Percentiles rank a stretch among this genome's conserved stretches.
Evolutionary conservation across 305 asterid species (phyloP).

Genomic region (Fraxinus greggii): DNA sequence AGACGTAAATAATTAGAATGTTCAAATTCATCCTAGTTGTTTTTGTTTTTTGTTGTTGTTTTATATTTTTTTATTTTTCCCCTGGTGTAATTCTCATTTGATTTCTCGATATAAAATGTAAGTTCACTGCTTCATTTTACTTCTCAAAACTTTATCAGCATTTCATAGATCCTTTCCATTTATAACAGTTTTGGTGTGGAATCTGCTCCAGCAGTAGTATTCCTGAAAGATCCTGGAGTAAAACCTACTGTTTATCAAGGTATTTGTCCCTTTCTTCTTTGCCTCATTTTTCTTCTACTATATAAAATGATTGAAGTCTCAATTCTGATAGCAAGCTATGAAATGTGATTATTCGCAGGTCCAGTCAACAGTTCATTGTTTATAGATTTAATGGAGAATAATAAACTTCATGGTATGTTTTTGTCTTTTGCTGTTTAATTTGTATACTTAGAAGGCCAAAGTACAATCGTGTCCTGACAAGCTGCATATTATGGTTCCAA

Average conservation of each 20-base stretch:
- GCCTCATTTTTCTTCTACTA: conserved; percentile 17
- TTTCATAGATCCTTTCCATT: conserved; percentile 18
- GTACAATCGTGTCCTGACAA: neutral
- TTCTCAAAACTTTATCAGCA: neutral
- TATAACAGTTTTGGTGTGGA: conserved; percentile 82
- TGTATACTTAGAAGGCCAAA: conserved; percentile 13
- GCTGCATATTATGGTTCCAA: conserved; percentile 6
- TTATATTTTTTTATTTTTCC: neutral
- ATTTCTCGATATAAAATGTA: neutral
- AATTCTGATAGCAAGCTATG: conserved; percentile 32
- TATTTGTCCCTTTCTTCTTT: conserved; percentile 24
- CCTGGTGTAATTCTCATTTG: neutral
- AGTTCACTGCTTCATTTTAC: conserved; percentile 7
- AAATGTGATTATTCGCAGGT: conserved; percentile 53
- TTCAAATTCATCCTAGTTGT: neutral
- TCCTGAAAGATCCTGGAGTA: conserved; percentile 88
- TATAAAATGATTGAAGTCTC: conserved; percentile 9
- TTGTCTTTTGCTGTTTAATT: conserved; percentile 14
- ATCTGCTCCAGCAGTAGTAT: conserved; percentile 89
- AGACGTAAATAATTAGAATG: neutral
- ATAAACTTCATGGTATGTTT: conserved; percentile 70
- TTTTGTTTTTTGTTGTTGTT: no score
- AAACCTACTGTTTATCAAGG: conserved; percentile 83
- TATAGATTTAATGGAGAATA: conserved; percentile 75
- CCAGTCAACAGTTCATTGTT: conserved; percentile 71